Percentiles rank a stretch among this genome's conserved stretches.
These are phyloP conservation scores for Ilex asprella DNA, from an alignment of 257 asterid species.

Conservation along the genomic window DNA sequence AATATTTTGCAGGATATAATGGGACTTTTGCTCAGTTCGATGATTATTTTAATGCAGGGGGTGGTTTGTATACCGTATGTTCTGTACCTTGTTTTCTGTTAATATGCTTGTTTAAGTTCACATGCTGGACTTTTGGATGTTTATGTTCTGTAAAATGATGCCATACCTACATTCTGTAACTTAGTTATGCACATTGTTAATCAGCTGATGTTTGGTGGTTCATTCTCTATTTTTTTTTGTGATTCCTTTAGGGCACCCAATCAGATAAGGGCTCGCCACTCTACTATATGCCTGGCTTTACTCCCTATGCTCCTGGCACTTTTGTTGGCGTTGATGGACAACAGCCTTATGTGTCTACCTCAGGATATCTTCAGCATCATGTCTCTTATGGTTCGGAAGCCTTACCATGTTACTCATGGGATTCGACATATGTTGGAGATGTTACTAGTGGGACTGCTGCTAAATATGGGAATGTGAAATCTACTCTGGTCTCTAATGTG, in stretches of 20 bases:
- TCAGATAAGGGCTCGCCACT: slow-evolving; percentile 42
- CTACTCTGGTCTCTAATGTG: slow-evolving; percentile 33
- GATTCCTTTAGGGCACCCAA: slow-evolving; percentile 32
- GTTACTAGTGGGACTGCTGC: slow-evolving; percentile 25
- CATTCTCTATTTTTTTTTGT: neutral
- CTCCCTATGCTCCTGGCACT: slow-evolving; percentile 46
- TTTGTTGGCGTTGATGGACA: slow-evolving; percentile 52
- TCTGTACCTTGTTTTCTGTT: neutral
- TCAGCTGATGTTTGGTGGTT: neutral
- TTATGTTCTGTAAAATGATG: neutral
- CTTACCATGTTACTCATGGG: slow-evolving; percentile 44
- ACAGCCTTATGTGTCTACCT: slow-evolving; percentile 34
- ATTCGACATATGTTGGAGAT: slow-evolving; percentile 39
- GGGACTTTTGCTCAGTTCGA: slow-evolving; percentile 44
- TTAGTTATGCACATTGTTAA: too few relatives aligned
- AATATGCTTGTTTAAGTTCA: neutral
- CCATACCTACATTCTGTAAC: too few relatives aligned
- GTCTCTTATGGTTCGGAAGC: slow-evolving; percentile 48
- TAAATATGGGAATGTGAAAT: slow-evolving; percentile 30
- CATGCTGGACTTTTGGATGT: neutral
- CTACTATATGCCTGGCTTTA: slow-evolving; percentile 54
- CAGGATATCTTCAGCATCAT: slow-evolving; percentile 44
- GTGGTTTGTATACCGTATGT: slow-evolving; percentile 43
- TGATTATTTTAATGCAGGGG: slow-evolving; percentile 33
- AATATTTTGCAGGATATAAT: slow-evolving; percentile 41